Conservation (phyloP, 768 basidiomycete species). For the Tephrocybe rancida region DNA sequence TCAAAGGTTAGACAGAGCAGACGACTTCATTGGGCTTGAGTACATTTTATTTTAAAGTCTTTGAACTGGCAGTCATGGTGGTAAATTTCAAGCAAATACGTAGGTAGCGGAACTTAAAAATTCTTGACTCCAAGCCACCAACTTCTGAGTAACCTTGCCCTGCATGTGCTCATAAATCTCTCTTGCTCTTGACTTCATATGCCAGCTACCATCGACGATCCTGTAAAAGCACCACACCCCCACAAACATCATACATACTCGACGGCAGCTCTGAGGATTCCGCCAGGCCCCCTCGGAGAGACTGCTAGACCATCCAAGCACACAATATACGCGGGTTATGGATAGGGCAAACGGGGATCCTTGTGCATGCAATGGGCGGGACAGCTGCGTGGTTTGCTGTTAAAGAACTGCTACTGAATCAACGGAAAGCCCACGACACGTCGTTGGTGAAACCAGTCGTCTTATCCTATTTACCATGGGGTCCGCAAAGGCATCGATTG, state of each 20-base stretch:
- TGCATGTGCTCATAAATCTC: slow-evolving; percentile 5
- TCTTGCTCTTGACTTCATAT: slow-evolving; percentile 4
- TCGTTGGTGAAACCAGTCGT: slow-evolving; percentile 7
- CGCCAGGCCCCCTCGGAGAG: slow-evolving; percentile 73
- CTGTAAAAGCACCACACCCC: slow-evolving; percentile 3
- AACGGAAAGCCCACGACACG: slow-evolving; percentile 12
- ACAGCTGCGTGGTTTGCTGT: slow-evolving; percentile 85
- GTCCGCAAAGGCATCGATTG: no score
- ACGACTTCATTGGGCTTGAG: no score
- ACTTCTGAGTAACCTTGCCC: neutral
- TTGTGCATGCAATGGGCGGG: slow-evolving; percentile 88
- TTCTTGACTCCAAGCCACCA: neutral
- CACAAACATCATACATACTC: slow-evolving; percentile 15
- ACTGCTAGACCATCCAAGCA: slow-evolving; percentile 49
- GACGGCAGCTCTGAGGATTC: slow-evolving; percentile 24
- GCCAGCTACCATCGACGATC: slow-evolving; percentile 17
- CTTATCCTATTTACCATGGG: no score
- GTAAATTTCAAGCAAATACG: no score
- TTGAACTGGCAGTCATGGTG: no score
- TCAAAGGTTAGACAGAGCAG: no score
- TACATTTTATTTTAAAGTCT: no score
- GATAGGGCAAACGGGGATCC: slow-evolving; percentile 85
- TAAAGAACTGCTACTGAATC: slow-evolving; percentile 72
- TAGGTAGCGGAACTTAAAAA: slow-evolving; percentile 9
- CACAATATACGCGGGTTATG: slow-evolving; percentile 74